Base-by-base conservation (phyloP, 352 stramenopile genomes). In the Phytophthora sp. region DNA sequence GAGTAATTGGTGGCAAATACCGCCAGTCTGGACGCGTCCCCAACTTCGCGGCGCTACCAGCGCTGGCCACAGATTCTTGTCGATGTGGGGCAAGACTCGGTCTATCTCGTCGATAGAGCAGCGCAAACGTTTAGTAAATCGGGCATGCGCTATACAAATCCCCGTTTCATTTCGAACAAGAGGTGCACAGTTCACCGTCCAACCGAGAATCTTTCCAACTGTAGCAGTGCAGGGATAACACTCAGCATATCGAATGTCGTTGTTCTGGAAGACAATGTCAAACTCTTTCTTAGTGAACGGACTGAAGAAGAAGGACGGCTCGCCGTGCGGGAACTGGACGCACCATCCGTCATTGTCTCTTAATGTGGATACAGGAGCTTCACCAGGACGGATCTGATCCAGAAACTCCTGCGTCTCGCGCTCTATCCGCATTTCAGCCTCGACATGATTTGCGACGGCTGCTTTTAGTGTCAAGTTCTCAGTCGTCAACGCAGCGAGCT, bases 61-160 rank as follows among this genome's bases (percentile, higher is more conserved):
- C n/a, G 57, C 42, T 2, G 53, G 57, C 65, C 60, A 74, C 26
- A 45, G 23, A 16, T 62, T 62, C 18, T 12, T 41, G 12, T 65
- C 61, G 0, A 69, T 21, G 11, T 60, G 36, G 20, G 64, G 59
- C 11, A 74, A 15, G n/a, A 65, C 35, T 5, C 38, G 23, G 0
- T 57, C 47, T 11, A 47, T 47, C 1, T 46, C 47, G 12, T 67
- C 66, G 9, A 55, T 31, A 18, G 56, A 35, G 21, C 66, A 73
- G 2, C 36, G 36, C 5, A 77, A 26, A 30, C 70, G 70, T 51
- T 57, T 57, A 16, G 63, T 46, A 41, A 71, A 66, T 7, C 30
- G 24, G 2, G 55, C 63, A 31, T 66, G 55, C 2, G 63, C 55
- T 1, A 71, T 31, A 9, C 56, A 57, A 2, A n/a, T 27, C 2